Conservation (phyloP, 2,329 filamentous ascomycete genomes). For the Myriosclerotinia duriaeana region DNA sequence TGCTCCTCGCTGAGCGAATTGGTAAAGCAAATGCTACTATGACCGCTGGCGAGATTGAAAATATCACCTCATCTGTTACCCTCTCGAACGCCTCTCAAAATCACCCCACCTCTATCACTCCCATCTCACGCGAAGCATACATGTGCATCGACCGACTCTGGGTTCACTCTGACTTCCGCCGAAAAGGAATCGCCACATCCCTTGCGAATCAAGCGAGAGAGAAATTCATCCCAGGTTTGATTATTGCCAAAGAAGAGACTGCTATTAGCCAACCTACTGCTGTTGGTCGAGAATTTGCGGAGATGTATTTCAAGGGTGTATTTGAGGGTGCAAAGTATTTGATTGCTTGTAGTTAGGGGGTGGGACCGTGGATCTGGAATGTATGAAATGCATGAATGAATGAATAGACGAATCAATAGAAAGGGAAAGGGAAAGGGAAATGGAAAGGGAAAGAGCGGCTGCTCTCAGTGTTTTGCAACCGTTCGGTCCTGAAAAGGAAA, state of each 20-base stretch:
- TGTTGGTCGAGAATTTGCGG: constrained; percentile 56
- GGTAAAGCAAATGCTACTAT: constrained; percentile 13
- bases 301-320: constrained; percentile 44
- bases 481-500: not conserved
- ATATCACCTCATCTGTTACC: too few species aligned
- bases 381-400: not conserved
- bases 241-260: constrained; percentile 54
- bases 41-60: not conserved
- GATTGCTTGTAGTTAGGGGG: not conserved
- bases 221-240: constrained; percentile 55
- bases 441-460: not conserved
- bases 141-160: constrained; percentile 59
- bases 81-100: not conserved
- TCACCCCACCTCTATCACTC: not conserved
- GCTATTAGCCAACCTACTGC: constrained; percentile 68
- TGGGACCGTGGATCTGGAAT: not conserved
- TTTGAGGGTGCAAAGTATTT: constrained; percentile 10
- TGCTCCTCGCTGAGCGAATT: constrained; percentile 29
- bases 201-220: constrained; percentile 56
- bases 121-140: constrained; percentile 3
- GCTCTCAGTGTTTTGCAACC: not conserved
- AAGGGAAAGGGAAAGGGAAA: too few species aligned
- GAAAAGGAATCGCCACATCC: constrained; percentile 56
- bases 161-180: constrained; percentile 57
- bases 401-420: not conserved